Evolutionary conservation across 2,329 filamentous ascomycete species (phyloP), one percentile per base, ranked within the genome.

Genomic region (Talaromyces amestolkiae): DNA sequence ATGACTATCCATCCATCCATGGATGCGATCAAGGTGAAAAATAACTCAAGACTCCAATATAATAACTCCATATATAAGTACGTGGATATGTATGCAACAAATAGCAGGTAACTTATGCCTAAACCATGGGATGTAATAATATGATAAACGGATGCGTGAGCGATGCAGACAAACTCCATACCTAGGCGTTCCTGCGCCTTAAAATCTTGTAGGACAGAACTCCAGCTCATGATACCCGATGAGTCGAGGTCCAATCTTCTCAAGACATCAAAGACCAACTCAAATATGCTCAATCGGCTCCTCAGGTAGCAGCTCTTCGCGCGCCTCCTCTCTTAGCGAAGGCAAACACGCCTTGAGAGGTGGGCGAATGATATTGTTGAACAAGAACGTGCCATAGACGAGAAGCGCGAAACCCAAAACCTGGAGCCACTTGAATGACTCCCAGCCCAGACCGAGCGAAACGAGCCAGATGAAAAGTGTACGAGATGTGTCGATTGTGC

Each of bases 391-490:
- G 70, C 95, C 96, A 76, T 97, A 99, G 15, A 99, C 95, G 41
- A 99, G 85, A 69, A 97, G 81, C 1, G 82, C 91, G 72, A 99
- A 99, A 1, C 95, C 95, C 3, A 87, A 77, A 15, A 99, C 92
- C 79, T 99, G 95, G 7, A 99, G 86, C 90, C 92, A 96, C 80
- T 98, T 98, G 86, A 99, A 98, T 0, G 87, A 89, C 81, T 99
- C 95, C 95, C 95, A 99, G 67, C 93, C 93, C 2, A 99, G 86
- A 3, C 91, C 92, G 4, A 99, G 86, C 19, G 92, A 96, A 15
- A 97, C 91, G 33, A 99, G 85, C 95, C 95, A 99, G 79, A 99
- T 98, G 81, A 99, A 98, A 1, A 99, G 86, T 0, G 95, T 99
- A 47, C 67, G 89, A 83, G 93, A 98, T 0, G 95, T 99, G 78